Evolutionary conservation across 805 yeast species (phyloP), one percentile per base, ranked within the genome.

Genomic region (Lipomyces chichibuensis): DNA sequence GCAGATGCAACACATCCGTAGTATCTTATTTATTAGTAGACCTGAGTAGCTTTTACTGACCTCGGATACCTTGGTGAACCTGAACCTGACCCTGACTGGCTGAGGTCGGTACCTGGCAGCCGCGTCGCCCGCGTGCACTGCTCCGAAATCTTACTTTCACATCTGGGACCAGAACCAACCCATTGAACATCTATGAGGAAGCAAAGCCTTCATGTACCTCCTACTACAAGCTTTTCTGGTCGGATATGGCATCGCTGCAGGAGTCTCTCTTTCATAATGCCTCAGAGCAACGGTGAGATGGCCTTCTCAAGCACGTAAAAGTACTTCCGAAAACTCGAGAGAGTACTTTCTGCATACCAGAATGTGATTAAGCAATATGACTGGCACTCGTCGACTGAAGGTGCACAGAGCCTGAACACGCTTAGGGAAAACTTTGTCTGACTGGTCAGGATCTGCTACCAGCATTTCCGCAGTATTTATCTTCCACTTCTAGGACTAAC

Each of bases 151-250:
- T n/a, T n/a, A n/a, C n/a, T n/a, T n/a, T n/a, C n/a, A n/a, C n/a
- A n/a, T n/a, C n/a, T n/a, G n/a, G n/a, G n/a, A n/a, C n/a, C n/a
- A n/a, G n/a, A n/a, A n/a, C n/a, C n/a, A n/a, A n/a, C n/a, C n/a
- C n/a, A n/a, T n/a, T n/a, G n/a, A n/a, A n/a, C n/a, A n/a, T n/a
- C n/a, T n/a, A 33, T 33, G 35, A 33, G 46, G 46, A 39, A 39
- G 46, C 46, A 39, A 39, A 39, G 46, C 46, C 46, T 39, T 39
- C 46, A 39, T 39, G 46, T 39, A 39, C n/a, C 46, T 39, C 46
- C 46, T 39, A 39, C 46, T 39, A 39, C 46, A 39, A 17, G 46
- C 46, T 11, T 39, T 39, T 39, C 11, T 39, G n/a, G 46, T 39
- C 46, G 46, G 46, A 13, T 39, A 39, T 17, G 46, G 46, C 46